Evolutionary conservation across 2,329 filamentous ascomycete genomes (phyloP), one percentile per base, ranked within the genome.

Genomic region (Aspergillus pseudoglaucus): DNA sequence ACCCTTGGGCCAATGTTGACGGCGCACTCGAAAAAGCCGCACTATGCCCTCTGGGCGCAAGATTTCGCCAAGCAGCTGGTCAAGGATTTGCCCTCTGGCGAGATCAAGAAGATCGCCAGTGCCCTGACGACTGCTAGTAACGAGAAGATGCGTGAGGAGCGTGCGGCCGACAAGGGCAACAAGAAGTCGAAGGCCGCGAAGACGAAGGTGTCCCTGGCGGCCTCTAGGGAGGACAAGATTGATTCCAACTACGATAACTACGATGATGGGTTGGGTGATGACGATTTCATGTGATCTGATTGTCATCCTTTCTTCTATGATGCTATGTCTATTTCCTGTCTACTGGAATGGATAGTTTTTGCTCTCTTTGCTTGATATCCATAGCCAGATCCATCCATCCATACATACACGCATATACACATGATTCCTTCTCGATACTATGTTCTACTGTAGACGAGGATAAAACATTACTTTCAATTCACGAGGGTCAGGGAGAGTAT

Each of bases 121-220:
- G 80, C 81, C 4, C 73, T 98, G 62, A 95, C 90, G n/a, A 85
- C 90, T 4, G 79, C 95, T 48, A 81, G 88, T 66, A 98, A 98
- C 68, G 93, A 97, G 81, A 96, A 95, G 80, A 85, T 97, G 85
- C 94, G 90, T 77, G 90, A 96, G 70, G 93, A 98, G 80, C 96
- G 97, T 80, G 84, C 85, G 3, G 82, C 88, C 3, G 89, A 95
- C 56, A 96, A 95, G 78, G 84, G 88, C 47, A 88, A 85, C 62
- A 98, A 97, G 87, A 98, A 97, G 83, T 83, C 78, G 59, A 97
- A 97, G 81, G 90, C 90, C 4, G 87, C 88, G 53, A 97, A 97
- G 83, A 95, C 87, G 35, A 98, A 98, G 83, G 82, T 87, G 15
- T 85, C 82, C 6, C 76, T 97, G 44, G 86, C 87, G 47, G 83